These are phyloP conservation scores for Triangularia verruculosa DNA, from an alignment of 2,329 filamentous ascomycete species.

Conservation along the genomic window DNA sequence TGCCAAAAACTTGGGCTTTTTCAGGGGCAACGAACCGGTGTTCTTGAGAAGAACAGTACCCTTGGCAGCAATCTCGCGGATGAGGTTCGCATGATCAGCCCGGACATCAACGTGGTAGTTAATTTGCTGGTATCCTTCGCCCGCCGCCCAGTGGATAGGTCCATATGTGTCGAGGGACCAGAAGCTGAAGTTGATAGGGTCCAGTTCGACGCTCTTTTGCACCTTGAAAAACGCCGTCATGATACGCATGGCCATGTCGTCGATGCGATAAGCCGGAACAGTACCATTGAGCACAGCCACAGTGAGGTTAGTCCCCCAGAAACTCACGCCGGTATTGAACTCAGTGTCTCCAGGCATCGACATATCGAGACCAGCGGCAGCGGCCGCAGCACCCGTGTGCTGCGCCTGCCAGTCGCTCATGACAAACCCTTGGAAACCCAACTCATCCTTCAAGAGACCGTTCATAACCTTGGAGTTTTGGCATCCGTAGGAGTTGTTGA, in stretches of 20 bases:
- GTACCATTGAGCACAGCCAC: conserved; percentile 86
- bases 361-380: conserved; percentile 77
- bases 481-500: conserved; percentile 65
- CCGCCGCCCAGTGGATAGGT: conserved; percentile 61
- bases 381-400: conserved; percentile 63
- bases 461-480: conserved; percentile 64
- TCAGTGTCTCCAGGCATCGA: conserved; percentile 80
- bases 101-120: conserved; percentile 86
- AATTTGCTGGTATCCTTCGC: conserved; percentile 63
- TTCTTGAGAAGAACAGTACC: conserved; percentile 92
- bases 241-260: conserved; percentile 88
- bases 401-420: conserved; percentile 62
- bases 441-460: conserved; percentile 60
- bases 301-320: conserved; percentile 85
- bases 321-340: conserved; percentile 71
- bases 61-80: conserved; percentile 73
- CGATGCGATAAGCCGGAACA: conserved; percentile 78
- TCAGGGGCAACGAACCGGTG: conserved; percentile 69
- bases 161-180: conserved; percentile 79
- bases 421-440: conserved; percentile 65
- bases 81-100: conserved; percentile 65
- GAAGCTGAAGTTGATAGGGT: conserved; percentile 76
- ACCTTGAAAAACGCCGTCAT: conserved; percentile 69
- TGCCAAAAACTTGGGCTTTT: conserved; percentile 69
- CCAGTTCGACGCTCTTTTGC: conserved; percentile 49